Base-by-base conservation (phyloP, 2,329 filamentous ascomycete genomes). In the Penicillium sp. region DNA sequence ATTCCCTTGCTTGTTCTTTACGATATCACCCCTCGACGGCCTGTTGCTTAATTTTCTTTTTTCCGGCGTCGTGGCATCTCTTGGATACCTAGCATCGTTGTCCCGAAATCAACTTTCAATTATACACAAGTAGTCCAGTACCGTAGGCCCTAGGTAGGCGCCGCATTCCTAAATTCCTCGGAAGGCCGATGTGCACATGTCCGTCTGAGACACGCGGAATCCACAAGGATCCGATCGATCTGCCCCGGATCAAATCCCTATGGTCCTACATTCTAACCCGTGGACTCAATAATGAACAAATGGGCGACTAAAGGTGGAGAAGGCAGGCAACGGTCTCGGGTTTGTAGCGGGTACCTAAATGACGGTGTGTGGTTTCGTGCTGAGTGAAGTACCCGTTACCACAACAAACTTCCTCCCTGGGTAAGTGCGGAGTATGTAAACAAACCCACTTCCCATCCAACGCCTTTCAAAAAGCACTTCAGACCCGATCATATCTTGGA, bases 361-460 rank as follows among this genome's bases (percentile, higher is more conserved):
- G 16, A 24, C 10, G 9, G n/a, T 24, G 31, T 35, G 25, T 13
- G 33, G 30, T 13, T 13, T 36, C 22, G n/a, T 20, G 31, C 35
- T 13, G 14, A 35, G 13, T 24, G 22, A 35, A 31, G 54, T 53
- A 58, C 44, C 41, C 25, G 41, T 40, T 57, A 61, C 60, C 56
- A 63, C 48, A 60, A 61, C 58, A 63, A 63, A 62, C 57, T 58
- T 59, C 51, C 54, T 35, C 60, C 58, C 52, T 61, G 49, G 60
- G 51, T 48, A 56, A 56, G 56, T 59, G 54, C 55, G 56, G 57
- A 60, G 60, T 62, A 62, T 61, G 60, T 55, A 58, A 60, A 62
- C 56, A 61, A 59, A 60, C 42, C 38, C 51, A 42, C 20, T 28
- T 36, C 28, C 16, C 10, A 30, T 13, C 28, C 35, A 38, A 38